Evolutionary conservation across 2,329 filamentous ascomycete species (phyloP).

Genomic region (Cadophora sp.): DNA sequence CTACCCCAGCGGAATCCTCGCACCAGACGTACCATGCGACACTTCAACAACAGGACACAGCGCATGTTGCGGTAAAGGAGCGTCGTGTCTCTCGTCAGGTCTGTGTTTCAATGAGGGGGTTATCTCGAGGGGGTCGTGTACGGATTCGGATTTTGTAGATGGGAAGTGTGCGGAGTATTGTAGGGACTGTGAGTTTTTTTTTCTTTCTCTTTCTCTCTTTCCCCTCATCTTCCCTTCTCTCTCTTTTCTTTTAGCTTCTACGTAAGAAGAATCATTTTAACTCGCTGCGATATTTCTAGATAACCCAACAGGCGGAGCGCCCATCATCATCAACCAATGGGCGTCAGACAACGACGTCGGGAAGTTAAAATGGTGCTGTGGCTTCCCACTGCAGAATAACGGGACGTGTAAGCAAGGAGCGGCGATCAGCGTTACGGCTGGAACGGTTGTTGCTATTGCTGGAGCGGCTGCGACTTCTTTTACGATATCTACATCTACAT

Average conservation of each 20-base stretch:
- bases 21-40: slow-evolving; percentile 11
- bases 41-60: slow-evolving; percentile 15
- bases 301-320: neutral
- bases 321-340: neutral
- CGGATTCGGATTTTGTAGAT: slow-evolving; percentile 18
- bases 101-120: slow-evolving; percentile 21
- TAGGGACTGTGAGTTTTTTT: slow-evolving; percentile 14
- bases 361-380: slow-evolving; percentile 20
- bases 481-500: neutral
- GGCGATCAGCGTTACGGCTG: neutral
- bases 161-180: slow-evolving; percentile 12
- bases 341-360: neutral
- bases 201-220: too few species aligned
- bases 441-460: slow-evolving; percentile 8
- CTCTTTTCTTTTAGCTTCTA: neutral
- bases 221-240: too few species aligned
- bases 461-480: neutral
- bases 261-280: neutral
- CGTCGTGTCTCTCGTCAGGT: slow-evolving; percentile 16
- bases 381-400: slow-evolving; percentile 10
- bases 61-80: slow-evolving; percentile 10
- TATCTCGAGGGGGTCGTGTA: slow-evolving; percentile 17
- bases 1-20: slow-evolving; percentile 12
- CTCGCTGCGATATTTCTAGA: neutral
- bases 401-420: slow-evolving; percentile 11